A percentile compares a stretch with the other conserved stretches of the same genome.
Evolutionary conservation across 768 basidiomycete species (phyloP).

Genomic region (Leucosporidium yakuticum): DNA sequence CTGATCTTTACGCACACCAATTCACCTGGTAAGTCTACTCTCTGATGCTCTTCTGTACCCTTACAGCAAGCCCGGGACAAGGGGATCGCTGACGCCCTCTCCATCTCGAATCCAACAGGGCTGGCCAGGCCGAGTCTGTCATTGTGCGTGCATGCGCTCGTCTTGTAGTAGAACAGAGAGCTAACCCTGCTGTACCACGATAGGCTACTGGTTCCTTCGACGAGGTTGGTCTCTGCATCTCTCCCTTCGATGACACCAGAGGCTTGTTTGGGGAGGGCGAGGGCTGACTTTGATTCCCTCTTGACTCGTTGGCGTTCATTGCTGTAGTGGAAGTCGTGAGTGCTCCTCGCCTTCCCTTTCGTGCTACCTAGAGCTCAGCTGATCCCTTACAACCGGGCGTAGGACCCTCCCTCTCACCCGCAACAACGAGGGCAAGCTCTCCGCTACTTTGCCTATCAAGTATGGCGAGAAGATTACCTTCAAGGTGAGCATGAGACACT

Average conservation of each 20-base stretch:
- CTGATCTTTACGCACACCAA: not conserved
- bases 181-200: not conserved
- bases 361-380: not conserved
- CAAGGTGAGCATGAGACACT: constrained; percentile 47
- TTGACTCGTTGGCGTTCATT: no score
- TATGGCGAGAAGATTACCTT: constrained; percentile 61
- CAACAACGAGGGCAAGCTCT: constrained; percentile 5
- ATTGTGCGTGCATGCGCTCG: not conserved
- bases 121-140: not conserved
- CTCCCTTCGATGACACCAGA: not conserved
- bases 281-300: not conserved
- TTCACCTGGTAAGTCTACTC: not conserved
- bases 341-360: not conserved
- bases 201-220: constrained; percentile 59
- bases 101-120: not conserved
- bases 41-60: no score
- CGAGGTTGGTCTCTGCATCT: constrained; percentile 50
- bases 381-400: not conserved
- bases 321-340: constrained; percentile 20
- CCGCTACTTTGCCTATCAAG: constrained; percentile 46
- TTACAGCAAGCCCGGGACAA: no score
- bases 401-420: constrained; percentile 13
- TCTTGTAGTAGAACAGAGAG: not conserved
- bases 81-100: no score
- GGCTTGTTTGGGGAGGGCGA: not conserved